Percentiles rank a stretch among this genome's conserved stretches.
phyloP scores from a whole-genome alignment of 2,329 filamentous ascomycete genomes.

The Achaetomium macrosporum region DNA sequence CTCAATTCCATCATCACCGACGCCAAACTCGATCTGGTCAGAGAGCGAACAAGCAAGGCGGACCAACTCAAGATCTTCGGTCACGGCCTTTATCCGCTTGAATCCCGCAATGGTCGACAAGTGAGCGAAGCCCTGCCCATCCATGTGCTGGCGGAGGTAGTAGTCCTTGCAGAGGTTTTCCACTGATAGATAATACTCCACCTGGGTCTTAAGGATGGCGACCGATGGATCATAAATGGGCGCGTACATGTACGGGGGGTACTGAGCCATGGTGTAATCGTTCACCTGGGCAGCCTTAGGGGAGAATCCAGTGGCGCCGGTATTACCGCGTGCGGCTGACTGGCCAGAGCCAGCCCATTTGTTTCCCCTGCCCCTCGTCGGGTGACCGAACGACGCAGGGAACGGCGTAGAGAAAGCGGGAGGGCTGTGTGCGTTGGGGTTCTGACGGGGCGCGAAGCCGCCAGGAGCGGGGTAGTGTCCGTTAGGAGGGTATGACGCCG shows the following conservation, averaged over 20 bases:
- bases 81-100: slow-evolving; percentile 71
- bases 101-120: slow-evolving; percentile 77
- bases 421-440: slow-evolving; percentile 38
- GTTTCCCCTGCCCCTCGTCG: slow-evolving; percentile 21
- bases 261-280: slow-evolving; percentile 42
- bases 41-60: slow-evolving; percentile 71
- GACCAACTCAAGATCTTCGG: slow-evolving; percentile 66
- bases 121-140: slow-evolving; percentile 86
- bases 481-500: slow-evolving; percentile 34
- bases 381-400: slow-evolving; percentile 17
- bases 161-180: slow-evolving; percentile 93
- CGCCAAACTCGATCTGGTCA: slow-evolving; percentile 64
- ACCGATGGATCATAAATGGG: slow-evolving; percentile 26
- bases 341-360: slow-evolving; percentile 19
- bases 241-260: slow-evolving; percentile 45
- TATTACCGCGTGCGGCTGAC: slow-evolving; percentile 15
- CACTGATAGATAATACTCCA: slow-evolving; percentile 95
- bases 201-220: slow-evolving; percentile 42
- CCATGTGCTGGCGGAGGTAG: slow-evolving; percentile 86
- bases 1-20: slow-evolving; percentile 71
- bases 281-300: slow-evolving; percentile 33
- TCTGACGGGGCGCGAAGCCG: slow-evolving; percentile 29
- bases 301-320: slow-evolving; percentile 17
- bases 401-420: slow-evolving; percentile 35
- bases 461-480: slow-evolving; percentile 29